Evolutionary conservation across 441 rosid genomes (phyloP).

Genomic region (Populus hybrid): DNA sequence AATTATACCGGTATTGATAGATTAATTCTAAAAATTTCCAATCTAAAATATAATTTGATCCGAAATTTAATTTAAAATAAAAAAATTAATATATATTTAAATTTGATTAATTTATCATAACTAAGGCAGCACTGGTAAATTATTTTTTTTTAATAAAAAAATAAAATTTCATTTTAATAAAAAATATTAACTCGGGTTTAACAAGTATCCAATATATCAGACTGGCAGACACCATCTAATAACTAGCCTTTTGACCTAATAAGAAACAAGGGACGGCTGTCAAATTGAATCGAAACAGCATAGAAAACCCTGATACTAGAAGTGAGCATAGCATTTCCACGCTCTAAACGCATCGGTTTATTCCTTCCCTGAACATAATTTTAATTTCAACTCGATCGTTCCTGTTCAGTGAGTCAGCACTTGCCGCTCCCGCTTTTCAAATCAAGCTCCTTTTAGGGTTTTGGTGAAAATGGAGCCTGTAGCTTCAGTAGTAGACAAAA

Average conservation of each 20-base stretch:
- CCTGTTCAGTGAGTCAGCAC: background rate
- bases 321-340: background rate
- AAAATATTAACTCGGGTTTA: too few relatives aligned
- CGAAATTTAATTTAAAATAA: too few relatives aligned
- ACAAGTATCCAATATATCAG: too few relatives aligned
- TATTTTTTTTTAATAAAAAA: too few relatives aligned
- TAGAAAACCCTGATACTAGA: background rate
- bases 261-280: background rate
- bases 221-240: too few relatives aligned
- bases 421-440: slow-evolving; percentile 6
- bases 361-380: background rate
- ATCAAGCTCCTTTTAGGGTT: slow-evolving; percentile 7
- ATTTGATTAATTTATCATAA: too few relatives aligned
- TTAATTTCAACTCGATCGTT: background rate
- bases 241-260: background rate
- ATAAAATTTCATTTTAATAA: too few relatives aligned
- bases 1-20: too few relatives aligned
- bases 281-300: background rate
- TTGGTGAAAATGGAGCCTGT: slow-evolving; percentile 46
- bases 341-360: background rate
- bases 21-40: too few relatives aligned
- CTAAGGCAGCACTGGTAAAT: too few relatives aligned
- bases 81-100: too few relatives aligned
- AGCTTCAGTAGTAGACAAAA: slow-evolving; percentile 41
- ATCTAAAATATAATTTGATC: too few relatives aligned